Evolutionary conservation across 106 monocot genomes (phyloP).

Genomic region (Alisma plantagoaquatica): DNA sequence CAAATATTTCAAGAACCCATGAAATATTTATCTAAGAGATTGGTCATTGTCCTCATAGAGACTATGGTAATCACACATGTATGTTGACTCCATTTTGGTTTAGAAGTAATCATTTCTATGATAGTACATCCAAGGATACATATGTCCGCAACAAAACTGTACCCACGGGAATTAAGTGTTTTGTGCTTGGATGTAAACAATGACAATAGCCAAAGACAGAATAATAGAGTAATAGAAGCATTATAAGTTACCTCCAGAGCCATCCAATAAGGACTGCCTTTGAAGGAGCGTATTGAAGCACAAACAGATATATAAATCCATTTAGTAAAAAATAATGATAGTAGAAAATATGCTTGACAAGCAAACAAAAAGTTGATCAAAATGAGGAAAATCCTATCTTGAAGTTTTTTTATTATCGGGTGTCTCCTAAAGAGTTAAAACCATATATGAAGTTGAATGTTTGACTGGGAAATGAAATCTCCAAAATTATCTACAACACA

Average conservation of each 20-base stretch:
- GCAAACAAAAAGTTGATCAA: no score
- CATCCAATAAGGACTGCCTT: slow-evolving; percentile 99
- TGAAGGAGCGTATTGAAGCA: slow-evolving; percentile 75
- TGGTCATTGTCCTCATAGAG: not conserved
- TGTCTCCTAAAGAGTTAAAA: no score
- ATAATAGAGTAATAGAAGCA: not conserved
- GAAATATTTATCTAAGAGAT: not conserved
- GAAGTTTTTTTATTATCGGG: no score
- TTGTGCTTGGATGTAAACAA: not conserved
- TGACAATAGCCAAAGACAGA: not conserved
- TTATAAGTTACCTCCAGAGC: slow-evolving; percentile 64
- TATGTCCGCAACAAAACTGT: slow-evolving; percentile 78
- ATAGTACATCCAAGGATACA: slow-evolving; percentile 93
- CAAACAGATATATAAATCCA: slow-evolving; percentile 51
- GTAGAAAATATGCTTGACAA: no score
- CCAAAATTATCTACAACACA: no score
- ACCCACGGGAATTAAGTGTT: slow-evolving; percentile 41
- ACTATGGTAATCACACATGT: slow-evolving; percentile 38
- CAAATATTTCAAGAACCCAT: not conserved
- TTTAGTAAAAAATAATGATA: not conserved
- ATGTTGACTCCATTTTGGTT: slow-evolving; percentile 77
- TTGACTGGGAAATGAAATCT: no score
- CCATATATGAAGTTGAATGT: no score
- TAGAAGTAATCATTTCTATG: slow-evolving; percentile 85
- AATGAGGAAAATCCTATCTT: no score